phyloP scores from a whole-genome alignment of 768 basidiomycete species.

The Boletus subcaerulescens region DNA sequence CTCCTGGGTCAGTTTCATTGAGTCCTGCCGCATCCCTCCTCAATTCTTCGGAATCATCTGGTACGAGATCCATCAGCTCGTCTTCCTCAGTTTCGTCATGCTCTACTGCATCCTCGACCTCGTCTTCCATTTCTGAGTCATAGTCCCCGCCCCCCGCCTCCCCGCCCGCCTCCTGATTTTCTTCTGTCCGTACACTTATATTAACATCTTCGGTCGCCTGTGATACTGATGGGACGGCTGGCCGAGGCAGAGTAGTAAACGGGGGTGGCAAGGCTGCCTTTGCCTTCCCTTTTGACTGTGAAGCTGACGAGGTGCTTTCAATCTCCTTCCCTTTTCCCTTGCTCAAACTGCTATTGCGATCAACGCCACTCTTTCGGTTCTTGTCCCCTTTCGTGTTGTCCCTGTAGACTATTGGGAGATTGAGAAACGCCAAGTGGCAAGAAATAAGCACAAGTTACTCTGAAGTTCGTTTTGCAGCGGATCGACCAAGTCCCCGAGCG shows the following conservation, averaged over 20 bases:
- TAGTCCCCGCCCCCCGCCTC: conserved; percentile 31
- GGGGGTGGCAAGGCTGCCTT: conserved; percentile 25
- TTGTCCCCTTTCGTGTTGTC: conserved; percentile 65
- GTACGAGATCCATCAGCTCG: conserved; percentile 41
- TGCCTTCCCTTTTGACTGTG: conserved; percentile 32
- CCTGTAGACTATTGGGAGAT: conserved; percentile 53
- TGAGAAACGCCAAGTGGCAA: neutral
- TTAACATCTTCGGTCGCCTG: conserved; percentile 24
- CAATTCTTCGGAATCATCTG: conserved; percentile 44
- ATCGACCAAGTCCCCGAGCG: conserved; percentile 69
- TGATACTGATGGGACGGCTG: conserved; percentile 25
- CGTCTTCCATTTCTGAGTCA: conserved; percentile 18
- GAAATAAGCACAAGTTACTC: conserved; percentile 35
- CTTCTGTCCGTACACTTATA: conserved; percentile 21
- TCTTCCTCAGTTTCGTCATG: conserved; percentile 38
- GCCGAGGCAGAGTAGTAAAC: conserved; percentile 30
- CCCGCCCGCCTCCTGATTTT: conserved; percentile 33
- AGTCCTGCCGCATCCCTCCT: conserved; percentile 37
- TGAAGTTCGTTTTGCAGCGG: conserved; percentile 62
- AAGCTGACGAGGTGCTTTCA: conserved; percentile 30
- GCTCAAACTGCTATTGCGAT: conserved; percentile 24
- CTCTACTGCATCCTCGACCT: conserved; percentile 21
- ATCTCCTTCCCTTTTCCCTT: conserved; percentile 33
- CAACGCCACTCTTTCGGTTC: conserved; percentile 30
- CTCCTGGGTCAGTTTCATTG: conserved; percentile 18